Base-by-base conservation (phyloP, 345 rosid genomes). In the Garcia nutans region DNA sequence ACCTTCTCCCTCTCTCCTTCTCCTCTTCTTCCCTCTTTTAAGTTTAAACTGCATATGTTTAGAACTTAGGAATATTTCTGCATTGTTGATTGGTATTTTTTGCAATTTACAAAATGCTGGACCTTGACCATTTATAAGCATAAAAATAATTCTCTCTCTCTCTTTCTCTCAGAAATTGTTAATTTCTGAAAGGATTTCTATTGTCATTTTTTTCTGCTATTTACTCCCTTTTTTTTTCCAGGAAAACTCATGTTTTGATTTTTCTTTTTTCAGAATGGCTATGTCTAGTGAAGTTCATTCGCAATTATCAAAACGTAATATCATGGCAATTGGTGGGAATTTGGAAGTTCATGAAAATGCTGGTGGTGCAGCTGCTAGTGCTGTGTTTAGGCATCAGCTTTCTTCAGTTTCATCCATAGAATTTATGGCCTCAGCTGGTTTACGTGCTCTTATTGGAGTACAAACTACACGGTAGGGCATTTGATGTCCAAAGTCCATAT, bases 251-350 rank as follows among this genome's bases (percentile, higher is more conserved):
- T 73, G 10, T 79, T 67, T 69, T 47, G 50, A 47, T 47, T 47
- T 62, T 70, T 26, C 72, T 59, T 80, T 65, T 58, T 58, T 75
- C 89, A 92, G 98, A 81, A 91, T 92, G 98, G 93, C 88, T 79
- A 93, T 93, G 97, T 64, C 89, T 78, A 92, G 93, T 81, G 83
- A 93, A 86, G 86, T 93, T 79, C 92, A 90, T 73, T 88, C 97
- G 45, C 94, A 86, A 72, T 73, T 96, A 76, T 96, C 99, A n/a
- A 89, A 96, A 81, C 76, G 81, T 41, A 87, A 88, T 78, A 80
- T 86, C 47, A 54, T 96, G 49, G 89, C 88, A 63, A 81, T 93
- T 77, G 93, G 86, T 67, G 98, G 98, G 49, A 89, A 91, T 84
- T 78, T 96, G 85, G 90, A 86, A 70, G 98, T 92, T 50, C 86